Conservation (phyloP, 2,329 filamentous ascomycete species). For the Beauveria medogensis region DNA sequence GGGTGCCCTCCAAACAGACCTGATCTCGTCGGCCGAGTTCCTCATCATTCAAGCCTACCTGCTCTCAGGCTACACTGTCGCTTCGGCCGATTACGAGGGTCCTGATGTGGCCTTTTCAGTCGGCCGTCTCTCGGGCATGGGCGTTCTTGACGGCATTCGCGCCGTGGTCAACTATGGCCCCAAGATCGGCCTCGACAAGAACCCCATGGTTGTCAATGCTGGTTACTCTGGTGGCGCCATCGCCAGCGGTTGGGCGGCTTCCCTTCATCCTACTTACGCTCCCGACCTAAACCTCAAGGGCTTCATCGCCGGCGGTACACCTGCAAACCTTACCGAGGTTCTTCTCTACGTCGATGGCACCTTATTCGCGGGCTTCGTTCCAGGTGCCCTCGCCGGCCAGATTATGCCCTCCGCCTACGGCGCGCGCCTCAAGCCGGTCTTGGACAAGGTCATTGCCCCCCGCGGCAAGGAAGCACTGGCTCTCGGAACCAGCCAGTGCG, state of each 20-base stretch:
- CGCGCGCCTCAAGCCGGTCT: neutral
- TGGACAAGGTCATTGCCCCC: slow-evolving; percentile 2
- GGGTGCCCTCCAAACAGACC: slow-evolving; percentile 1
- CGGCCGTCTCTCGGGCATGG: slow-evolving; percentile 7
- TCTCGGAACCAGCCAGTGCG: slow-evolving; percentile 6
- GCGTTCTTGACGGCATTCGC: slow-evolving; percentile 10
- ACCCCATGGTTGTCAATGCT: slow-evolving; percentile 7
- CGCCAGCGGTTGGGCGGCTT: slow-evolving; percentile 10
- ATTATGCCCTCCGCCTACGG: slow-evolving; percentile 8
- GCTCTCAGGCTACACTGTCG: slow-evolving; percentile 7
- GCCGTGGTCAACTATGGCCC: slow-evolving; percentile 3
- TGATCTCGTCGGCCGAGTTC: slow-evolving; percentile 8
- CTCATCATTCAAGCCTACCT: slow-evolving; percentile 11
- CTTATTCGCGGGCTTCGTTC: slow-evolving; percentile 1
- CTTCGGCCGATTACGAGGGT: slow-evolving; percentile 9
- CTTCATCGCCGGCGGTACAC: slow-evolving; percentile 3
- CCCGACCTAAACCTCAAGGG: slow-evolving; percentile 7
- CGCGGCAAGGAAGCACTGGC: neutral
- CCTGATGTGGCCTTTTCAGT: slow-evolving; percentile 4
- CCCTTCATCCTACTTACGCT: slow-evolving; percentile 6
- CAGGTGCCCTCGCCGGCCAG: slow-evolving; percentile 24
- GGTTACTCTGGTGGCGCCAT: slow-evolving; percentile 12
- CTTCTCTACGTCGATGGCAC: neutral
- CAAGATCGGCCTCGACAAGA: slow-evolving; percentile 1
- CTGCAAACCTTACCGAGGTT: slow-evolving; percentile 8